Base-by-base conservation (phyloP, 352 stramenopile genomes). In the Globisporangium polare region DNA sequence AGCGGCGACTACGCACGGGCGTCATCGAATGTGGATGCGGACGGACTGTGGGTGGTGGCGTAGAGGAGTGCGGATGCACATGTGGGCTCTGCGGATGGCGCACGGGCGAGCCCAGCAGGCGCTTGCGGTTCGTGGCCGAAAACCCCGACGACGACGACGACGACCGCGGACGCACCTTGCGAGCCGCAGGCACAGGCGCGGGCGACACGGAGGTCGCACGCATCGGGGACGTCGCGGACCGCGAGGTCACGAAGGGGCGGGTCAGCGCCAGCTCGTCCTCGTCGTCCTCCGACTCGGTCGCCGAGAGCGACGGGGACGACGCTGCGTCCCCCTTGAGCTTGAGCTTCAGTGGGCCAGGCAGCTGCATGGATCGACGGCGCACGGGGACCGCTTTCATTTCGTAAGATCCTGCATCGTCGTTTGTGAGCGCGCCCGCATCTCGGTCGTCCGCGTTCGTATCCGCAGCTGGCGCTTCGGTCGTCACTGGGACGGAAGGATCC, bases 261-360 rank as follows among this genome's bases (percentile, higher is more conserved):
- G 37, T 20, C 7, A 35, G 39, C 45, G 29, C 13, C 20, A 46
- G 22, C 8, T 57, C 53, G 18, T 62, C 53, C 3, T 86, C 74
- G 37, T 83, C 76, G 45, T 86, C 76, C 43, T 86, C 76, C 5
- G 74, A 83, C 57, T 86, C 76, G 27, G 76, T 86, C 62, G 80
- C 69, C 15, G 76, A 86, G n/a, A 73, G 66, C 33, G 66, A 66
- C 12, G 61, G 55, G 41, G 63, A 56, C 35, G 42, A 35, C 31
- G 74, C 29, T 33, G 29, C 66, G 22, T 64, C 22, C 22, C 51
- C 42, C 53, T 63, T 59, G 46, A 58, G 24, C 39, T 64, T 63
- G 12, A 66, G 13, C 24, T 51, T 41, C 49, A 68, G 35, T 10
- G 42, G 53, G 15, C 24, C 35, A 2, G 33, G 55, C 17, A 70